phyloP scores from a whole-genome alignment of 1,284 basidiomycete genomes.

The Fomitopsis schrenkii region DNA sequence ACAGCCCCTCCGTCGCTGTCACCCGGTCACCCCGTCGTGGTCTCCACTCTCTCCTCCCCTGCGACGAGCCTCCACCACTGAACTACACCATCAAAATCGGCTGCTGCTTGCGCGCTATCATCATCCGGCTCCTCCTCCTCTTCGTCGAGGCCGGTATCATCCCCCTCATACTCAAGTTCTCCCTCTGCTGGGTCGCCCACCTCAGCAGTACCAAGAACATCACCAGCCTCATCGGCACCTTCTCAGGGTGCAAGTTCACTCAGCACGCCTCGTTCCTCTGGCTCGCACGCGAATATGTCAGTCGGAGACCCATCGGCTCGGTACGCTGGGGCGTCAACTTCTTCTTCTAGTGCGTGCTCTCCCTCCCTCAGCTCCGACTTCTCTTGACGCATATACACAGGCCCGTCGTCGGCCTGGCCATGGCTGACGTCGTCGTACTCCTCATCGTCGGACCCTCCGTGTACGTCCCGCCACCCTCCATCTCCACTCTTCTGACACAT shows the following conservation, averaged over 20 bases:
- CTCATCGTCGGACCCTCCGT: slow-evolving; percentile 30
- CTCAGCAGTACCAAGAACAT: slow-evolving; percentile 29
- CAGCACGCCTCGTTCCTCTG: slow-evolving; percentile 25
- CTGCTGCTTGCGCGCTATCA: slow-evolving; percentile 20
- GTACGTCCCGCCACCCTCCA: slow-evolving; percentile 12
- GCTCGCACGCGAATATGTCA: slow-evolving; percentile 22
- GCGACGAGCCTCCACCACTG: slow-evolving; percentile 20
- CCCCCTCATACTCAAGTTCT: slow-evolving; percentile 32
- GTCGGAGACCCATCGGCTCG: slow-evolving; percentile 26
- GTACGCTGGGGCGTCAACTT: slow-evolving; percentile 28
- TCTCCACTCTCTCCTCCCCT: neutral
- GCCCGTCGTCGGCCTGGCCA: slow-evolving; percentile 22
- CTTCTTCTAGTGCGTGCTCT: slow-evolving; percentile 22
- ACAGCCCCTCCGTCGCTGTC: neutral
- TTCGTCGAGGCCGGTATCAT: slow-evolving; percentile 29
- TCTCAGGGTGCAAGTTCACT: slow-evolving; percentile 27
- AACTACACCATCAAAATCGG: slow-evolving; percentile 25
- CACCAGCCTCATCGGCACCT: slow-evolving; percentile 28
- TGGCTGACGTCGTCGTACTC: slow-evolving; percentile 27
- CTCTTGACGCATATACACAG: slow-evolving; percentile 7
- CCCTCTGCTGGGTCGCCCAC: slow-evolving; percentile 29
- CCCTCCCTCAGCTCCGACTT: neutral
- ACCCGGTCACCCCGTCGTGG: neutral
- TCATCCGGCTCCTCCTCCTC: slow-evolving; percentile 25
- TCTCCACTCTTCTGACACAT: neutral